Evolutionary conservation across 2,329 filamentous ascomycete genomes (phyloP).

Genomic region (Sporothrix phasma): DNA sequence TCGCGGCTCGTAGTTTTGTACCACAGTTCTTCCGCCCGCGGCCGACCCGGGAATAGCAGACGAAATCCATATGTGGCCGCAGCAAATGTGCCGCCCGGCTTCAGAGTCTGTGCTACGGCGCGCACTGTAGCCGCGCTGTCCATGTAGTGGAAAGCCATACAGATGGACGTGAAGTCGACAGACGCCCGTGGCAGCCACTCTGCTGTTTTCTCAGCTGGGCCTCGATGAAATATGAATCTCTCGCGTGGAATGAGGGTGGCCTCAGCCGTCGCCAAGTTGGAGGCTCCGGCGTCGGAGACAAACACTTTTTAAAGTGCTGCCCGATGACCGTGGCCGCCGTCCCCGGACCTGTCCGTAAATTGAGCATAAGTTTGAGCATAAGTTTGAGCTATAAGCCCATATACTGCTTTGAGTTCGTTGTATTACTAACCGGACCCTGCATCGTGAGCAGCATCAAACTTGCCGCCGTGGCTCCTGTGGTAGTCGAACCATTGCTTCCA

Average conservation of each 20-base stretch:
- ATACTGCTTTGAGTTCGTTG: too few relatives aligned
- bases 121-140: constrained; percentile 14
- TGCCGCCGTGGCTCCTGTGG: constrained; percentile 14
- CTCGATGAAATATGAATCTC: constrained; percentile 12
- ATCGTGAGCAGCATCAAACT: constrained; percentile 16
- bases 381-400: too few relatives aligned
- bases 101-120: constrained; percentile 16
- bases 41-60: constrained; percentile 16
- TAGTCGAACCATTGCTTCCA: constrained; percentile 17
- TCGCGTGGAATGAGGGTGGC: constrained; percentile 7
- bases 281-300: constrained; percentile 17
- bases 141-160: constrained; percentile 21
- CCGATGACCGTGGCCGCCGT: constrained; percentile 14
- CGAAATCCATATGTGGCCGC: constrained; percentile 19
- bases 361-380: too few relatives aligned
- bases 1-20: constrained; percentile 15
- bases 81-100: constrained; percentile 16
- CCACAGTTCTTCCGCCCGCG: constrained; percentile 15
- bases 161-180: constrained; percentile 17
- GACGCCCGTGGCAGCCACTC: constrained; percentile 12
- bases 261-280: constrained; percentile 15
- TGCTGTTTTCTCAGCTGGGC: constrained; percentile 16
- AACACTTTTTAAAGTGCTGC: constrained; percentile 12
- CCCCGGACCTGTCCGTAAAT: constrained; percentile 8
- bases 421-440: constrained; percentile 9